These are phyloP conservation scores for Lactuca sativa DNA, from an alignment of 129 eudicot species.

Conservation along the genomic window DNA sequence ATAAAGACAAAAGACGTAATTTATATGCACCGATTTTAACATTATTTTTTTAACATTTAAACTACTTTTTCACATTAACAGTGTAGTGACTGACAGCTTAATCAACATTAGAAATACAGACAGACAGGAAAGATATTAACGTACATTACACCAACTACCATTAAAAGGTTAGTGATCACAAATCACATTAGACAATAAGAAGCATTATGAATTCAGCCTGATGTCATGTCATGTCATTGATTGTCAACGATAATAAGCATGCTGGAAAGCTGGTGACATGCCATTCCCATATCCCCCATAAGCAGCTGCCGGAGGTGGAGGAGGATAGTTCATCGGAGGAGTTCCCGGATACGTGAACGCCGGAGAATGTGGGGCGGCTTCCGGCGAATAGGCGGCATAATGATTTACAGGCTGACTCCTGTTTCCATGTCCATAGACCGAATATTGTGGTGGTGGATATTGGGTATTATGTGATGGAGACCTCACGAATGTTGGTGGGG, in stretches of 20 bases:
- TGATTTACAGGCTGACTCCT: slow-evolving; percentile 52
- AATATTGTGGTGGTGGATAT: slow-evolving; percentile 36
- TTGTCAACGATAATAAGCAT: slow-evolving; percentile 48
- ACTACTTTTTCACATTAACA: slow-evolving; percentile 54
- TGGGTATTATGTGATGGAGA: slow-evolving; percentile 69
- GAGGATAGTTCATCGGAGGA: slow-evolving; percentile 62
- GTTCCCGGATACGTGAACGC: slow-evolving; percentile 58
- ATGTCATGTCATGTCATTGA: too few species aligned
- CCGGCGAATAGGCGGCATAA: slow-evolving; percentile 52
- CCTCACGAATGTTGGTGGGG: slow-evolving; percentile 65
- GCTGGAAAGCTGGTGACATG: slow-evolving; percentile 33
- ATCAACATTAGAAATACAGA: slow-evolving; percentile 68
- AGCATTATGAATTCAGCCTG: slow-evolving; percentile 14
- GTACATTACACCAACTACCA: slow-evolving; percentile 61
- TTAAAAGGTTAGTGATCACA: slow-evolving; percentile 80
- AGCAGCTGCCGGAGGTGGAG: slow-evolving; percentile 22
- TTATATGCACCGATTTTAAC: background rate
- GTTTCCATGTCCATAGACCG: slow-evolving; percentile 32
- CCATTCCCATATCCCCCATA: slow-evolving; percentile 66
- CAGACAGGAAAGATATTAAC: slow-evolving; percentile 32
- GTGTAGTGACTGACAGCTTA: slow-evolving; percentile 35
- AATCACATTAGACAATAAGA: slow-evolving; percentile 34
- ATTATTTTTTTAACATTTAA: background rate
- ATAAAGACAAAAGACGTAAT: background rate
- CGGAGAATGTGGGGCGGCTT: slow-evolving; percentile 39